A percentile compares a stretch with the other conserved stretches of the same genome.
Conservation (phyloP, 208 protist species). For the Endotrypanum monterogeii region DNA sequence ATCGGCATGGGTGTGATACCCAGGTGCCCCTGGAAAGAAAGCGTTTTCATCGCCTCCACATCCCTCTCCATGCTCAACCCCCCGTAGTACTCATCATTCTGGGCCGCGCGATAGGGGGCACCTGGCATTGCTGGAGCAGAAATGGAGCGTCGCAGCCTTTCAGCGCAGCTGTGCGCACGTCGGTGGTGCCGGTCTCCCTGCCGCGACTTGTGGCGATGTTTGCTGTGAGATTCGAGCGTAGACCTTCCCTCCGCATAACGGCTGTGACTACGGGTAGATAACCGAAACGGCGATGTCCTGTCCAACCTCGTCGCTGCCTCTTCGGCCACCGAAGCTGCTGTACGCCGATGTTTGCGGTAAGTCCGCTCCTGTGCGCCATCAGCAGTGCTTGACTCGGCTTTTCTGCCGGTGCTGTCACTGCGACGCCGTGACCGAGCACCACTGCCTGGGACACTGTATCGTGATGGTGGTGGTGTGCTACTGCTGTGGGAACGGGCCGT, state of each 20-base stretch:
- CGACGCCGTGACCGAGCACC: not conserved
- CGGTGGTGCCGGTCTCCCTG: not conserved
- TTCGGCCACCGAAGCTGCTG: not conserved
- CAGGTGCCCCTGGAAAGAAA: slow-evolving; percentile 2
- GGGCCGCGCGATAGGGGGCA: slow-evolving; percentile 14
- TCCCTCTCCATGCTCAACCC: slow-evolving; percentile 9
- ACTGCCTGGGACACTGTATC: not conserved
- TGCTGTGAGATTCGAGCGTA: not conserved
- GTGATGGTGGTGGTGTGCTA: not conserved
- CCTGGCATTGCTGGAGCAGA: slow-evolving; percentile 1
- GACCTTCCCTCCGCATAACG: not conserved
- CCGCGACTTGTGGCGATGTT: not conserved
- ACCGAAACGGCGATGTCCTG: not conserved
- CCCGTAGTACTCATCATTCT: slow-evolving; percentile 32
- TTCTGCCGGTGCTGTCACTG: not conserved
- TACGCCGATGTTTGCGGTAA: not conserved
- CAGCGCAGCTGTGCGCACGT: not conserved
- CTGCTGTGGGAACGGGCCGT: not conserved
- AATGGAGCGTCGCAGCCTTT: not conserved
- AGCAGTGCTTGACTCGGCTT: not conserved
- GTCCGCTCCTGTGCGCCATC: not conserved
- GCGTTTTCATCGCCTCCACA: slow-evolving; percentile 5
- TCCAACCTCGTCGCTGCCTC: not conserved
- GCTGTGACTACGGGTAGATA: not conserved
- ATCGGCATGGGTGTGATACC: slow-evolving; percentile 25